phyloP scores from a whole-genome alignment of 257 asterid species.

The Catharanthus roseus region DNA sequence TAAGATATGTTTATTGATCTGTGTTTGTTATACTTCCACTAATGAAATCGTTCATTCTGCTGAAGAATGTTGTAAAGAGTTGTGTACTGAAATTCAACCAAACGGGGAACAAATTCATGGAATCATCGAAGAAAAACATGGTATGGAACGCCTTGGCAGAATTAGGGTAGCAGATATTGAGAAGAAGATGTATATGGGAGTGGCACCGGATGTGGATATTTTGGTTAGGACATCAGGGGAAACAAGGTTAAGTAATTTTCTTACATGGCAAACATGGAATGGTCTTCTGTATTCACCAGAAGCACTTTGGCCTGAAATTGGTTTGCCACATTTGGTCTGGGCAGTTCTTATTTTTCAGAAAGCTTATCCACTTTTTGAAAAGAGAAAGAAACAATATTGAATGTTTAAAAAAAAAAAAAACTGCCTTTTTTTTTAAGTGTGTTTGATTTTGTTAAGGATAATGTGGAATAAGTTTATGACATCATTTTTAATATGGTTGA shows the following conservation, averaged over 20 bases:
- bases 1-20: conserved; percentile 35
- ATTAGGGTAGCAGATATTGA: conserved; percentile 51
- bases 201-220: conserved; percentile 69
- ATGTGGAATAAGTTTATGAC: too few species aligned
- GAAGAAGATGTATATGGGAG: conserved; percentile 57
- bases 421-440: background rate
- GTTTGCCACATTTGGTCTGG: conserved; percentile 63
- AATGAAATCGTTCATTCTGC: conserved; percentile 61
- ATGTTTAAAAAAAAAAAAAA: background rate
- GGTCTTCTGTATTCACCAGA: conserved; percentile 50
- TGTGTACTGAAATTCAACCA: conserved; percentile 9
- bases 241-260: conserved; percentile 56
- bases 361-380: conserved; percentile 38
- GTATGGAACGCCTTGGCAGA: background rate
- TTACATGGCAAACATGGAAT: conserved; percentile 66
- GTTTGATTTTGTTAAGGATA: background rate
- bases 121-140: background rate
- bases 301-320: conserved; percentile 77
- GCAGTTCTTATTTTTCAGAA: conserved; percentile 61
- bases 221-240: conserved; percentile 55
- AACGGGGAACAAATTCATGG: background rate
- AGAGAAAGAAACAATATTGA: conserved; percentile 35
- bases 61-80: conserved; percentile 37
- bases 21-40: conserved; percentile 66
- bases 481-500: too few species aligned